Evolutionary conservation across 805 yeast species (phyloP).

Genomic region (Metschnikowia noctiluminum): DNA sequence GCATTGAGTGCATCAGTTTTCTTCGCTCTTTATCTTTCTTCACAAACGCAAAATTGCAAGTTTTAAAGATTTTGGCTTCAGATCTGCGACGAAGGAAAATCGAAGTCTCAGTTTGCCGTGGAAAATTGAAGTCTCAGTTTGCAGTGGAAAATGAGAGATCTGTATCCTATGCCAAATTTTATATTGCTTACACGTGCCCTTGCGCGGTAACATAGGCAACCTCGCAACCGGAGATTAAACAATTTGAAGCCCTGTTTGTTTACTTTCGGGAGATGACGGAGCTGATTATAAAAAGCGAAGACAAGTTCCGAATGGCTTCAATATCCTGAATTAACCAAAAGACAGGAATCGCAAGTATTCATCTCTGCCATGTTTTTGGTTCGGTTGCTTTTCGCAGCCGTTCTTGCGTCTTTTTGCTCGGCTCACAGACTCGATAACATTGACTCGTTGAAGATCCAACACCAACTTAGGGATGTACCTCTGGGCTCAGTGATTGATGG

Average conservation of each 20-base stretch:
- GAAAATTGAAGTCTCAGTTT: no score
- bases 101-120: not conserved
- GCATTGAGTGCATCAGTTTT: no score
- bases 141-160: not conserved
- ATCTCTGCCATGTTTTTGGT: not conserved
- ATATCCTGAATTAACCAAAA: not conserved
- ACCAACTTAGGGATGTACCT: slow-evolving; percentile 13
- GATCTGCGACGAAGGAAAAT: no score
- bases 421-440: slow-evolving; percentile 27
- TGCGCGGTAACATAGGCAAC: not conserved
- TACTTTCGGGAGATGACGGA: not conserved
- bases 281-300: not conserved
- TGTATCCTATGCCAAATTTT: no score
- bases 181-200: not conserved
- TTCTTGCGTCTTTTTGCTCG: slow-evolving; percentile 5
- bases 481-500: slow-evolving; percentile 21
- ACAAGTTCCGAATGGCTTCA: not conserved
- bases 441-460: slow-evolving; percentile 23
- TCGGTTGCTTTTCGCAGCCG: slow-evolving; percentile 13
- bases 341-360: not conserved
- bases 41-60: not conserved
- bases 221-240: not conserved
- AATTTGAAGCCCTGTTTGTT: not conserved
- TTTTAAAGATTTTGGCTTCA: no score
- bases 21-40: no score